Percentiles rank a stretch among this genome's conserved stretches.
Conservation (phyloP, 805 yeast species). For the Ogataea pignaliae region DNA sequence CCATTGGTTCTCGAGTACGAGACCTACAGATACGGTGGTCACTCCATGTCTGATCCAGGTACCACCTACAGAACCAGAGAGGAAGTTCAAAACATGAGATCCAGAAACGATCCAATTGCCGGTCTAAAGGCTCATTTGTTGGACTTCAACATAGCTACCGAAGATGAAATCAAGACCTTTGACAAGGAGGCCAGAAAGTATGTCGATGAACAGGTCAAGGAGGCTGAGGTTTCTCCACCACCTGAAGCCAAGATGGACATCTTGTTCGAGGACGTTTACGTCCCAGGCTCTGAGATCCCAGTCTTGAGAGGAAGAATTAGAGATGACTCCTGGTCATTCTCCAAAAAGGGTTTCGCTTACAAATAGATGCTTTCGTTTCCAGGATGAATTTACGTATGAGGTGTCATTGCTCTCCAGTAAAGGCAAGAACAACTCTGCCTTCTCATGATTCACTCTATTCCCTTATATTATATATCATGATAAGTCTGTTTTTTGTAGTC, state of each 20-base stretch:
- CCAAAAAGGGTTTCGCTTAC: slow-evolving; percentile 36
- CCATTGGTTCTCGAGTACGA: slow-evolving; percentile 95
- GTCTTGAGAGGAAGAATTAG: slow-evolving; percentile 94
- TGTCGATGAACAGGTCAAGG: slow-evolving; percentile 91
- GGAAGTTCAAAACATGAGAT: slow-evolving; percentile 99
- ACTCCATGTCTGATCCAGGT: slow-evolving; percentile 99
- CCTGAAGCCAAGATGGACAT: slow-evolving; percentile 95
- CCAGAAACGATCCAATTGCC: slow-evolving; percentile 95
- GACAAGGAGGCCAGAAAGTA: slow-evolving; percentile 95
- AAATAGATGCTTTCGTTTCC: slow-evolving; percentile 19
- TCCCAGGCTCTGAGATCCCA: slow-evolving; percentile 89
- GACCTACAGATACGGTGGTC: slow-evolving; percentile 99
- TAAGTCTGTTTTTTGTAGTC: too few relatives aligned
- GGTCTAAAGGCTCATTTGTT: slow-evolving; percentile 86
- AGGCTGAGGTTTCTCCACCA: slow-evolving; percentile 89
- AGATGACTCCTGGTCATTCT: slow-evolving; percentile 79
- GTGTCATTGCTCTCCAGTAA: not conserved
- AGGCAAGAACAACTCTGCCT: not conserved
- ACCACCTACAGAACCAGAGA: slow-evolving; percentile 99
- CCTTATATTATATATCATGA: too few relatives aligned
- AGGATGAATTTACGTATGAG: too few relatives aligned
- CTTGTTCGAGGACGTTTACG: slow-evolving; percentile 94
- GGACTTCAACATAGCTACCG: slow-evolving; percentile 82
- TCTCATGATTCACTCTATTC: too few relatives aligned
- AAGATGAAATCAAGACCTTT: slow-evolving; percentile 88